Percentiles rank a stretch among this genome's conserved stretches.
These are phyloP conservation scores for Penicillium brasilianum DNA, from an alignment of 2,329 filamentous ascomycete genomes.

Conservation along the genomic window DNA sequence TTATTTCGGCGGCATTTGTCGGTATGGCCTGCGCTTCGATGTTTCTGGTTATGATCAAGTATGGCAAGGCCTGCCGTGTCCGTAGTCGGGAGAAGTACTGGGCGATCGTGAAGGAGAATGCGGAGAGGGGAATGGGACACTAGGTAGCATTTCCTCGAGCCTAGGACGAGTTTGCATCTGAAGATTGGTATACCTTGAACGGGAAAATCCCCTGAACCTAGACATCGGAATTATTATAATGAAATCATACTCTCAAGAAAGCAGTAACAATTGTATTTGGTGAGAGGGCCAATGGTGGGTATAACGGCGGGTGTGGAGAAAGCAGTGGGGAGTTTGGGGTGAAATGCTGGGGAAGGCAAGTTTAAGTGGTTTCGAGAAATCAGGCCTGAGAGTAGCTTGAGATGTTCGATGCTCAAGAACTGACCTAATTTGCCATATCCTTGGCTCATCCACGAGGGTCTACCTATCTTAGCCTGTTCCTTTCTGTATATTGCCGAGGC, in stretches of 20 bases:
- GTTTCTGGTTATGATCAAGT: constrained; percentile 49
- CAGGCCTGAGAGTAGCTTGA: too few relatives aligned
- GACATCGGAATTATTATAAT: not conserved
- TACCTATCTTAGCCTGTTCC: not conserved
- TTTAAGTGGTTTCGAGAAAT: too few relatives aligned
- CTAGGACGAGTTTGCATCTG: not conserved
- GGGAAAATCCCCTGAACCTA: not conserved
- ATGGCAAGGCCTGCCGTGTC: constrained; percentile 43
- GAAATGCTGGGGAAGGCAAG: too few relatives aligned
- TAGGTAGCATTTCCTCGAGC: constrained; percentile 9
- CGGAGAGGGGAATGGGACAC: constrained; percentile 41
- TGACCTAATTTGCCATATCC: not conserved
- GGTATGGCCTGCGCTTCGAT: constrained; percentile 44
- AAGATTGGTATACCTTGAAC: not conserved
- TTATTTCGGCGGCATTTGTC: constrained; percentile 48
- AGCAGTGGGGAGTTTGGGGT: too few relatives aligned
- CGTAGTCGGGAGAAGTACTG: constrained; percentile 45
- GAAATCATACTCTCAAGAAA: not conserved
- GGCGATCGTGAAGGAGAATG: constrained; percentile 42
- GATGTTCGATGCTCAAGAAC: too few relatives aligned
- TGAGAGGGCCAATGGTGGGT: not conserved
- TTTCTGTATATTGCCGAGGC: not conserved
- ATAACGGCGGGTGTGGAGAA: not conserved
- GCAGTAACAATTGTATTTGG: too few relatives aligned
- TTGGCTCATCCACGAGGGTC: not conserved